Base-by-base conservation (phyloP, 345 rosid species). In the Pistacia atlantica region DNA sequence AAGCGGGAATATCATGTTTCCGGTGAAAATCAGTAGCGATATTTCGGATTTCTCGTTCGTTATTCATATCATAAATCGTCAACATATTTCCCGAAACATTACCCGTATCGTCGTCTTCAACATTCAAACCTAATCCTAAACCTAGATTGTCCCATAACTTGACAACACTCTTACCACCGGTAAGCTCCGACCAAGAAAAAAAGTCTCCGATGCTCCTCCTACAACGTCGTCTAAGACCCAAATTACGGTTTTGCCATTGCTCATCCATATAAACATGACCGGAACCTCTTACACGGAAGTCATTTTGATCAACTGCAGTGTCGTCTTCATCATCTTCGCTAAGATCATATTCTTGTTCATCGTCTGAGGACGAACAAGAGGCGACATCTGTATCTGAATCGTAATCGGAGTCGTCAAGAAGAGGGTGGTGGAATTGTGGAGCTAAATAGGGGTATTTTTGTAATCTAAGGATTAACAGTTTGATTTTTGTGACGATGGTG, bases 131-230 rank as follows among this genome's bases (percentile, higher is more conserved):
- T 22, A 86, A 82, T 16, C 84, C 88, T 22, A 76, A 75, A 20
- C 82, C 89, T 17, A 81, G 73, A 72, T 82, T 87, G 67, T 88
- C 90, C 92, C 94, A 88, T 0, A 90, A 84, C 82, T 87, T 87
- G 65, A 90, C 94, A 14, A 90, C 90, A 78, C 77, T 84, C 73
- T 80, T 87, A 12, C 86, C 94, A 60, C 75, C 62, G 5, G 85
- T 69, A 59, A 87, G 56, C 52, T 89, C 87, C 8, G 89, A 74
- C 75, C 75, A 81, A 1, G 85, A 80, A 58, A 84, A 83, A 11
- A 88, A 54, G n/a, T 84, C 89, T 8, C 84, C 84, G 35, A 89
- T 75, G 66, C 89, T 87, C 58, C 88, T 81, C n/a, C 87, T 78
- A 66, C 89, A 87, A 65, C 85, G 73, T 38, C 87, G 81, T 68